Conservation (phyloP, 345 rosid genomes). For the Eucalyptus virginea region DNA sequence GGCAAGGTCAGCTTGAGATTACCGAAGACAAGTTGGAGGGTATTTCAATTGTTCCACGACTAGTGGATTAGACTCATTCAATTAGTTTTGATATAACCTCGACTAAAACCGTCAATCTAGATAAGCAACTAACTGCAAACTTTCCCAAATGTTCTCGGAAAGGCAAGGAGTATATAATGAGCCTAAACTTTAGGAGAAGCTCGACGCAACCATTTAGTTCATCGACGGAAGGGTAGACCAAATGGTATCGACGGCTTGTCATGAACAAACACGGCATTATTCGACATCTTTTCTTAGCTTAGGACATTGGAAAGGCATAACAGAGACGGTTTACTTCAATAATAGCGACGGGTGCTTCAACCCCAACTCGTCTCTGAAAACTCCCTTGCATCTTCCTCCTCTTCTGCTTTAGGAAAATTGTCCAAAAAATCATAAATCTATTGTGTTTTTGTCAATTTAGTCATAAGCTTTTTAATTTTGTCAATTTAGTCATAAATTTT, state of each 20-base stretch:
- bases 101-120: not conserved
- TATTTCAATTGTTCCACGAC: not conserved
- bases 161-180: not conserved
- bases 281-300: not conserved
- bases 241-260: not conserved
- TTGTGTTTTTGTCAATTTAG: fast-evolving
- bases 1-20: not conserved
- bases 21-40: not conserved
- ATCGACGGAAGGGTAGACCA: not conserved
- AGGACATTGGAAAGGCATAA: not conserved
- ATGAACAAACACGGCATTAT: not conserved
- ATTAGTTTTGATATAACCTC: not conserved
- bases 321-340: not conserved
- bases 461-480: no score
- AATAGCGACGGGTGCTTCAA: no score
- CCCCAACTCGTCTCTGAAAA: not conserved
- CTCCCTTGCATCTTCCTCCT: not conserved
- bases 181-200: not conserved
- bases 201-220: not conserved
- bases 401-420: not conserved
- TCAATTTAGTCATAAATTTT: fast-evolving
- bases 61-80: not conserved
- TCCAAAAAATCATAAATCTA: no score
- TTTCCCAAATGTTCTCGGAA: not conserved
- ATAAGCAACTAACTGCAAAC: not conserved